These are phyloP conservation scores for Exophiala lecanii-corni DNA, from an alignment of 2,329 filamentous ascomycete genomes.

Conservation along the genomic window DNA sequence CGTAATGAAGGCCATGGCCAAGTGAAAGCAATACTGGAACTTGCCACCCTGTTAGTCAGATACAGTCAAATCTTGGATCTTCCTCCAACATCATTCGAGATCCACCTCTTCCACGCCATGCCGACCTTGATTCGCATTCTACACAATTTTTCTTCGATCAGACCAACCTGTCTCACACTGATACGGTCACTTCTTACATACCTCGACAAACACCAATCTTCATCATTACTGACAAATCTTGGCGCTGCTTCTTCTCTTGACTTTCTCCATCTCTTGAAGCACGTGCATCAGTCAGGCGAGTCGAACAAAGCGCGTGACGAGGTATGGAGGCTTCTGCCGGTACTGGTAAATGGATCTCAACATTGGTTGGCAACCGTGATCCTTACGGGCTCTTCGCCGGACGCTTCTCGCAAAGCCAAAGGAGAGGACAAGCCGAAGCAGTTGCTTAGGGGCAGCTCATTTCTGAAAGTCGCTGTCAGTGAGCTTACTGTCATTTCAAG, in stretches of 20 bases:
- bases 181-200: conserved; percentile 11
- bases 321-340: conserved; percentile 82
- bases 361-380: conserved; percentile 95
- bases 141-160: conserved; percentile 2
- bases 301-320: conserved; percentile 37
- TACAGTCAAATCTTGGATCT: conserved; percentile 61
- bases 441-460: conserved; percentile 52
- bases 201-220: conserved; percentile 14
- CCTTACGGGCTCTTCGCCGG: conserved; percentile 79
- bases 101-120: conserved; percentile 74
- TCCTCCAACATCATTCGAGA: conserved; percentile 64
- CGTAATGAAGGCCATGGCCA: conserved; percentile 55
- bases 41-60: conserved; percentile 67
- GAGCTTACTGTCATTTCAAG: conserved; percentile 62
- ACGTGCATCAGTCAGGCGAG: conserved; percentile 59
- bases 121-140: conserved; percentile 16
- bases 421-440: conserved; percentile 37
- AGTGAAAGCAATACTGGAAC: conserved; percentile 58
- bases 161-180: conserved; percentile 9
- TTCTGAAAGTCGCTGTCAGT: conserved; percentile 70
- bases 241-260: conserved; percentile 76
- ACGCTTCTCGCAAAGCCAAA: conserved; percentile 59
- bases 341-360: conserved; percentile 81
- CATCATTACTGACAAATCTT: conserved; percentile 71
- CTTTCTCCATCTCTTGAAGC: conserved; percentile 73